These are phyloP conservation scores for Myriosclerotinia duriaeana DNA, from an alignment of 2,329 filamentous ascomycete genomes.

Conservation along the genomic window DNA sequence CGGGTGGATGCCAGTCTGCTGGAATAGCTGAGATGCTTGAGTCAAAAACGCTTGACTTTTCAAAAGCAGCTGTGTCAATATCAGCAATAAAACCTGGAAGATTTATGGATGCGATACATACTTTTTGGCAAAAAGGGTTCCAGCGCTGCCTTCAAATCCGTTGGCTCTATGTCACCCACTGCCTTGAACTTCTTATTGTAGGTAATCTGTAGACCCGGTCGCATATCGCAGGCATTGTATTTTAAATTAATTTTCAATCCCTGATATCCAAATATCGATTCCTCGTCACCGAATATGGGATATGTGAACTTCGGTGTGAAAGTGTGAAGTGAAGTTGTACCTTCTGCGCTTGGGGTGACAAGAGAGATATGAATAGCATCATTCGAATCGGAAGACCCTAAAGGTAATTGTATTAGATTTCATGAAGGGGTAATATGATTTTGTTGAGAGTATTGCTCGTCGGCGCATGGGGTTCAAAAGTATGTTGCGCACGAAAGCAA, in stretches of 20 bases:
- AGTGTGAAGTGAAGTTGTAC: slow-evolving; percentile 57
- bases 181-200: slow-evolving; percentile 70
- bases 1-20: slow-evolving; percentile 67
- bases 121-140: slow-evolving; percentile 64
- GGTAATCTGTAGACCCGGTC: slow-evolving; percentile 69
- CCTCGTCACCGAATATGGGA: slow-evolving; percentile 88
- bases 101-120: slow-evolving; percentile 42
- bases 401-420: slow-evolving; percentile 10
- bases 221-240: slow-evolving; percentile 69
- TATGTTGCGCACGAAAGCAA: background rate
- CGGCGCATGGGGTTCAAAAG: slow-evolving; percentile 7
- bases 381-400: slow-evolving; percentile 40
- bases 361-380: slow-evolving; percentile 64
- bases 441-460: background rate
- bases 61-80: slow-evolving; percentile 60
- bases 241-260: slow-evolving; percentile 73
- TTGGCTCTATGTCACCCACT: slow-evolving; percentile 65
- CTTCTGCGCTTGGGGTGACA: slow-evolving; percentile 50
- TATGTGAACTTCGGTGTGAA: slow-evolving; percentile 91
- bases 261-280: slow-evolving; percentile 88
- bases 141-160: slow-evolving; percentile 62
- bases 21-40: slow-evolving; percentile 50
- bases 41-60: slow-evolving; percentile 61
- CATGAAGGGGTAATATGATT: background rate
- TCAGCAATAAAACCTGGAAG: slow-evolving; percentile 6